Base-by-base conservation (phyloP, 1,284 basidiomycete species). In the Athelia psychrophila region DNA sequence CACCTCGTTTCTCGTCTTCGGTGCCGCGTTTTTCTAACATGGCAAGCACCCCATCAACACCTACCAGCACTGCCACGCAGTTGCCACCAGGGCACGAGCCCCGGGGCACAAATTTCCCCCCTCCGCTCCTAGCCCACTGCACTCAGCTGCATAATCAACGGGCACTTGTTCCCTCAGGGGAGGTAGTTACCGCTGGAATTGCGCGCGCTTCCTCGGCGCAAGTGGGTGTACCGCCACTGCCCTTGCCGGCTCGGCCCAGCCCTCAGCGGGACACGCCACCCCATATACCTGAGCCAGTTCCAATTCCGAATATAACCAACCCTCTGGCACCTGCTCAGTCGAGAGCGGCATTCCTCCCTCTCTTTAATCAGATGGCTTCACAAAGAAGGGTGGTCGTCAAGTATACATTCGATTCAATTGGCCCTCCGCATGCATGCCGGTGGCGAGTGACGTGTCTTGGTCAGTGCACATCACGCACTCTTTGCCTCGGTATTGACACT, bases 301-400 rank as follows among this genome's bases (percentile, higher is more conserved):
- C 55, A 36, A 59, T 59, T 44, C 61, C 63, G 20, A 50, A 44
- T 38, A 64, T 68, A 24, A 65, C 71, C 20, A 86, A 86, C 62
- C 80, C 81, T 35, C 63, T 82, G 44, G 73, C 80, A 18, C 81
- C 81, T 23, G 80, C 80, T 33, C 79, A 80, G 58, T 81, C 81
- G 3, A 67, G 74, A 53, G 66, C 80, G 25, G 78, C 83, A 13
- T 86, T 86, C 63, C 66, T 88, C 22, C 84, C 85, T 1, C 62
- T 84, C 32, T 89, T 90, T 68, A 89, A 89, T 63, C 83, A 89
- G 67, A 80, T 77, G 8, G 86, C 85, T 44, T 67, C 75, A 49
- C 84, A 88, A 60, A 79, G 84, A 42, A 74, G 83, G 45, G 69
- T 87, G 51, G 70, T 66, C 20, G 75, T 88, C 2, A 77, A 81